These are phyloP conservation scores for Fusarium sp. DNA, from an alignment of 2,329 filamentous ascomycete genomes.

Conservation along the genomic window DNA sequence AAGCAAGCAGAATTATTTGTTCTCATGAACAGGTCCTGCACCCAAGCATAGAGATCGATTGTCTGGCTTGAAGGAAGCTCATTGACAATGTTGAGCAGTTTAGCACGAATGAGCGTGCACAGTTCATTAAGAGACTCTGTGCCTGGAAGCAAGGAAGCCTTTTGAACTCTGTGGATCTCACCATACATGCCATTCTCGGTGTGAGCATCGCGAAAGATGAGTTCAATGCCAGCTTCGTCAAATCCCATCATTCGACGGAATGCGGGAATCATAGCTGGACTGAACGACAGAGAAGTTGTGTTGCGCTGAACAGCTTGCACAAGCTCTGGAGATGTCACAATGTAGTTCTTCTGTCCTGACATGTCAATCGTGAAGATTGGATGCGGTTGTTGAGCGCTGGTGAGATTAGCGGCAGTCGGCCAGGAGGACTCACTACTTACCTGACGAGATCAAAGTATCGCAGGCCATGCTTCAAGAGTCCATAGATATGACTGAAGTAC, in stretches of 20 bases:
- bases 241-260: conserved; percentile 45
- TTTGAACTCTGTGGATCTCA: conserved; percentile 41
- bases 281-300: conserved; percentile 34
- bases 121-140: conserved; percentile 36
- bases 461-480: conserved; percentile 36
- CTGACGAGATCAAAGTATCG: conserved; percentile 41
- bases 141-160: conserved; percentile 35
- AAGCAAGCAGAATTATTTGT: conserved; percentile 44
- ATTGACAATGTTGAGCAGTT: conserved; percentile 23
- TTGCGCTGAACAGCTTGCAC: conserved; percentile 43
- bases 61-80: conserved; percentile 15
- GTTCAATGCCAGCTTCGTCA: conserved; percentile 39
- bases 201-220: conserved; percentile 44
- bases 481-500: conserved; percentile 37
- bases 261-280: conserved; percentile 39
- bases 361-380: conserved; percentile 47
- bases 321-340: conserved; percentile 43
- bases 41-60: conserved; percentile 36
- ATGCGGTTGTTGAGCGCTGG: conserved; percentile 38
- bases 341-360: conserved; percentile 43
- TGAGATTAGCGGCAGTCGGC: not conserved
- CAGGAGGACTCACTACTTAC: not conserved
- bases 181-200: conserved; percentile 46
- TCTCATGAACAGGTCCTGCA: conserved; percentile 39
- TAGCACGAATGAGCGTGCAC: conserved; percentile 16